Percentiles rank a stretch among this genome's conserved stretches.
These are phyloP conservation scores for Phycomyces blakesleeanus DNA, from an alignment of 192 early-diverging fungal species.

Conservation along the genomic window DNA sequence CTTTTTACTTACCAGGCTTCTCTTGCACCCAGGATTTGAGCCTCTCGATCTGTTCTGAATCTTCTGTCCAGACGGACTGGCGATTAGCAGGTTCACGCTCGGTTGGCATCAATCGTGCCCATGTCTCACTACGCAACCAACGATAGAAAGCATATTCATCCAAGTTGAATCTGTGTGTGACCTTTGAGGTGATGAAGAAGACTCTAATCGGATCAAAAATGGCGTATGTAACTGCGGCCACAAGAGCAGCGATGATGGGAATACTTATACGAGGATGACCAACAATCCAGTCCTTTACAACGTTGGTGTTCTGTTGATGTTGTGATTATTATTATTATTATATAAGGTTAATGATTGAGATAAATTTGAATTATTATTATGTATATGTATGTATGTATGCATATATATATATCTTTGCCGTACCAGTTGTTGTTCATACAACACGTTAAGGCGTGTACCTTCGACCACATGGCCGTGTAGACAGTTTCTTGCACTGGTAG, in stretches of 20 bases:
- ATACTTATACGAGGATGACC: conserved; percentile 76
- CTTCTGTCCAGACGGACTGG: conserved; percentile 48
- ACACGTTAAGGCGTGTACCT: conserved; percentile 56
- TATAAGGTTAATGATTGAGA: background rate
- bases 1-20: conserved; percentile 39
- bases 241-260: conserved; percentile 70
- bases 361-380: too few relatives aligned
- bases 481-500: conserved; percentile 92
- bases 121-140: conserved; percentile 57
- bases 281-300: conserved; percentile 59
- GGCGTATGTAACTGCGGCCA: conserved; percentile 76
- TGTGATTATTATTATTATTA: background rate
- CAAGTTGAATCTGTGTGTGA: conserved; percentile 76
- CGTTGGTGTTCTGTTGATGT: conserved; percentile 45
- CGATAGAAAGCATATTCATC: conserved; percentile 56
- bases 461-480: conserved; percentile 77
- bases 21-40: conserved; percentile 56
- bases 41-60: conserved; percentile 52
- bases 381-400: too few relatives aligned
- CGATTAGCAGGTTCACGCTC: conserved; percentile 24
- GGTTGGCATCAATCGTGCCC: conserved; percentile 38
- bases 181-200: conserved; percentile 83
- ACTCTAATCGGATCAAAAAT: conserved; percentile 90
- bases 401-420: conserved; percentile 7
- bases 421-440: conserved; percentile 57